Evolutionary conservation across 768 basidiomycete species (phyloP), one percentile per base, ranked within the genome.

Genomic region (Rhodotorula kratochvilovae): DNA sequence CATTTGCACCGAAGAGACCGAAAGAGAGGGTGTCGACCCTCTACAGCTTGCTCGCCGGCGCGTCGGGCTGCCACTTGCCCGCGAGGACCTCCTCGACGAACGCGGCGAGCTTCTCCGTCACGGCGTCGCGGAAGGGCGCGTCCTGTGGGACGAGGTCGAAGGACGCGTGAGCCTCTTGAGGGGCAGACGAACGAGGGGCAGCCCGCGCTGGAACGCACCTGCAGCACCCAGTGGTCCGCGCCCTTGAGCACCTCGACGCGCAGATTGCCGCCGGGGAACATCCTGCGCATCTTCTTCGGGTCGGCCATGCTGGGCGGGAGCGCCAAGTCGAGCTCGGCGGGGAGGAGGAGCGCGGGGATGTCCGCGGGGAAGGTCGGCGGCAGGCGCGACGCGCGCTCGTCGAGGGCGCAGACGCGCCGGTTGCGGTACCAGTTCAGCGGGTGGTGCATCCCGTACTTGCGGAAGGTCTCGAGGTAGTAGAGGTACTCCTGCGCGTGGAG

Each of bases 381-480:
- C 19, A 62, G 33, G 31, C 45, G 36, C 23, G 42, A 54, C 29
- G 54, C 66, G 33, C 67, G 66, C 31, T 74, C 73, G 8, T 74
- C 60, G 23, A 21, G 8, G 29, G 45, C 42, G 51, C 68, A 71
- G 63, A 63, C 33, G 10, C 42, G 8, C 39, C 73, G 69, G 6
- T 67, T 74, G 19, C 59, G 56, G 67, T 74, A 74, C 73, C 73
- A 74, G 55, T 67, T 64, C n/a, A 74, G 67, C 25, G 69, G 60
- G 42, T 45, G 46, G 16, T 42, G 46, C 15, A 74, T 31, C 11
- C 73, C 73, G 25, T 56, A 43, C 17, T 46, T 45, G 33, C 36
- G 33, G 67, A 61, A 74, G 4, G 59, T 61, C 1, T 6, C 0
- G 48, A 74, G 42, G 67, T 71, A 74, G 70, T 71, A 68, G 33